Evolutionary conservation across 257 asterid genomes (phyloP).

Genomic region (Plantago major): DNA sequence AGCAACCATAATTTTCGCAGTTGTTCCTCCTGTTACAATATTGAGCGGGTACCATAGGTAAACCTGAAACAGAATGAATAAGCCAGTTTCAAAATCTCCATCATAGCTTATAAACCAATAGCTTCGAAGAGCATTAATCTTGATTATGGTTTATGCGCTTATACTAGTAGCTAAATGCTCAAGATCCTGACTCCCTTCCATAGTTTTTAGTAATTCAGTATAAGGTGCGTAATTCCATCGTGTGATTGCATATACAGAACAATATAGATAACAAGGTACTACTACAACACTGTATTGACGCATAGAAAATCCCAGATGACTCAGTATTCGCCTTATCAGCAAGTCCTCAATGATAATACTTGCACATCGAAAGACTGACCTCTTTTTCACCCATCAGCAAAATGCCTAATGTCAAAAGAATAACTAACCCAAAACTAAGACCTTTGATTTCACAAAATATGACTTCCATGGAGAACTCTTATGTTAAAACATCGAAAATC

Average conservation of each 20-base stretch:
- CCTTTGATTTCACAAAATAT: too few relatives aligned
- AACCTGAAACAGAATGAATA: slow-evolving; percentile 46
- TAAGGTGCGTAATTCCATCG: background rate
- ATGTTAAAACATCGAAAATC: too few relatives aligned
- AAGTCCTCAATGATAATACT: background rate
- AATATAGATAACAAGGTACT: background rate
- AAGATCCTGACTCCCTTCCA: background rate
- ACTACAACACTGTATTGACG: background rate
- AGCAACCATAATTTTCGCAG: slow-evolving; percentile 93
- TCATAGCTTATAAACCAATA: slow-evolving; percentile 4
- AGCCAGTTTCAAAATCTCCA: slow-evolving; percentile 11
- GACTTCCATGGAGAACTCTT: too few relatives aligned
- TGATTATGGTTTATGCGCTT: background rate
- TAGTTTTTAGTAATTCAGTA: background rate
- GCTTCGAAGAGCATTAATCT: background rate
- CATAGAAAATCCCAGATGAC: background rate
- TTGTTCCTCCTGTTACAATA: slow-evolving; percentile 90
- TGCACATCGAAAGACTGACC: background rate
- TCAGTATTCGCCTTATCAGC: background rate
- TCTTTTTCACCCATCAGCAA: background rate
- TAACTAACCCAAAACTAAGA: too few relatives aligned
- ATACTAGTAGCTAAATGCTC: background rate
- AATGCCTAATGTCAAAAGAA: background rate
- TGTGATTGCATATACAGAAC: background rate
- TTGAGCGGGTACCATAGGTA: slow-evolving; percentile 95